A percentile compares a stretch with the other conserved stretches of the same genome.
Evolutionary conservation across 2,329 filamentous ascomycete genomes (phyloP).

Genomic region (Scedosporium dehoogii): DNA sequence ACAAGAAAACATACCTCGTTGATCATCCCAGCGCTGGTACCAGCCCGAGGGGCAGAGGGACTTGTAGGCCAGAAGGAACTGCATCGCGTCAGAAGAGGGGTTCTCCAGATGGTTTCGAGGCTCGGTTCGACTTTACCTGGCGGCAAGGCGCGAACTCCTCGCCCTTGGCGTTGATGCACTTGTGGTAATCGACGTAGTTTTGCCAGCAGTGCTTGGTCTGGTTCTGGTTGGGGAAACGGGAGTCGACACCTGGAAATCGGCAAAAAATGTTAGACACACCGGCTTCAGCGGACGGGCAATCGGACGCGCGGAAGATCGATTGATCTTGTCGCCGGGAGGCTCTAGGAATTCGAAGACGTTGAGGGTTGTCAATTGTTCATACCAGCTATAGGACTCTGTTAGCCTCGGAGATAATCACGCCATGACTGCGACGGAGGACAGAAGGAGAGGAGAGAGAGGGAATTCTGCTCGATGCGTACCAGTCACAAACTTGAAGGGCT

Average conservation of each 20-base stretch:
- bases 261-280: conserved; percentile 2
- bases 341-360: neutral
- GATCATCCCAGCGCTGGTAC: conserved; percentile 92
- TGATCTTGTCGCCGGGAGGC: neutral
- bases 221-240: conserved; percentile 97
- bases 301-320: neutral
- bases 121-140: conserved; percentile 53
- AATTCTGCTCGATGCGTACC: conserved; percentile 51
- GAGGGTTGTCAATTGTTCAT: conserved; percentile 17
- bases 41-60: conserved; percentile 95
- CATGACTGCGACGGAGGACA: conserved; percentile 13
- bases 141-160: conserved; percentile 96
- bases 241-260: conserved; percentile 72
- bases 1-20: conserved; percentile 62
- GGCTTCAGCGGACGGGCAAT: neutral
- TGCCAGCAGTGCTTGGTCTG: conserved; percentile 99
- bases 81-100: conserved; percentile 6
- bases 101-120: neutral
- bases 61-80: conserved; percentile 97
- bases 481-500: conserved; percentile 99
- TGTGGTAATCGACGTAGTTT: conserved; percentile 99
- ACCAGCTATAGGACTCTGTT: conserved; percentile 34
- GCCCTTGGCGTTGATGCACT: conserved; percentile 97
- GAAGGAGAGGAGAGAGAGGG: conserved; percentile 19
- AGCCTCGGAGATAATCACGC: conserved; percentile 29